Base-by-base conservation (phyloP, 495 filamentous ascomycete species). In the Sporormia fimetaria region DNA sequence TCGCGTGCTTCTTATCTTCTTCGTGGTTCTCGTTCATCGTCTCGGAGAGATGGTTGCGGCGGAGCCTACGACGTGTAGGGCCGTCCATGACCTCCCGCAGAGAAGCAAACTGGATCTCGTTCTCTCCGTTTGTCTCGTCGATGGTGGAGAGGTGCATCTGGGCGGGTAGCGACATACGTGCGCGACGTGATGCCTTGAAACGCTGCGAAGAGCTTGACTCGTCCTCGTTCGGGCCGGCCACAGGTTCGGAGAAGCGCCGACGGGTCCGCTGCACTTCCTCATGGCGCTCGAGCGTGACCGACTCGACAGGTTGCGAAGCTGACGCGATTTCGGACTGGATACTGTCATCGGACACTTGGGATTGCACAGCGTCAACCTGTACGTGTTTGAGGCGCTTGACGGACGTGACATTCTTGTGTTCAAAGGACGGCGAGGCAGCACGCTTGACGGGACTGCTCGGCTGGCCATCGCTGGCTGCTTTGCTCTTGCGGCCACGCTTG, bases 1-100 rank as follows among this genome's bases (percentile, higher is more conserved):
- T 29, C 14, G 34, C 18, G 9, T 21, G 28, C 37, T 44, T 40
- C 16, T 20, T 22, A 32, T 59, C 54, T 21, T 48, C 40, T 31
- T 40, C 49, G 28, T 49, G 42, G 38, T 59, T 49, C 15, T 58
- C 61, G 57, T 81, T 86, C 44, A 83, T 71, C 57, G 87, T 81
- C 53, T 85, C 75, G 48, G 80, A 83, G 24, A 90, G 58, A 20
- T 81, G 75, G 44, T 77, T 76, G 15, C 82, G 73, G 10, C 74
- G 68, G 17, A 87, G 68, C 30, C 81, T 70, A 16, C 83, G 73
- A 55, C 78, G 75, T n/a, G 74, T 69, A n/a, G 83, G 73, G 16
- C 66, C 65, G 50, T 85, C 79, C 16, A 87, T 57, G 3, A 80
- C 69, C 18, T 82, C 74, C n/a, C 73, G 67, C 21, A 87, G 62